phyloP scores from a whole-genome alignment of 2,329 filamentous ascomycete species.

The Colletotrichum cuscutae region DNA sequence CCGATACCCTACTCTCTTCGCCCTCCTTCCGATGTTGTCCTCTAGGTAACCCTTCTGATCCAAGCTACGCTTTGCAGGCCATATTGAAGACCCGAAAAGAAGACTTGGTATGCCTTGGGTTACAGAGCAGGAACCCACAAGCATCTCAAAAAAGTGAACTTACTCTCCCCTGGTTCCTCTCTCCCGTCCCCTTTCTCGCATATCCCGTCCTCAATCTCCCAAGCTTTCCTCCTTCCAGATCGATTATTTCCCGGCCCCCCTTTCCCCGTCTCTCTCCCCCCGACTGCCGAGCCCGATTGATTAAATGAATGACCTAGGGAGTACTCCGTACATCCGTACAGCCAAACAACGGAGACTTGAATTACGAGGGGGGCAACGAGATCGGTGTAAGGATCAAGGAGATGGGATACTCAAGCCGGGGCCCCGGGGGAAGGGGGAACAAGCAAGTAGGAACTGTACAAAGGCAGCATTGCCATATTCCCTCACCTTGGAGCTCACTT shows the following conservation, averaged over 20 bases:
- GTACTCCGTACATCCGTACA: neutral
- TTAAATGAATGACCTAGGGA: neutral
- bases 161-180: neutral
- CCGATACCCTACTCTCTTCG: neutral
- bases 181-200: neutral
- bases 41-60: neutral
- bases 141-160: neutral
- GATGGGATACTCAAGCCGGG: neutral
- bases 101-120: neutral
- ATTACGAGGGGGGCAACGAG: neutral
- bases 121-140: neutral
- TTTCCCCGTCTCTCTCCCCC: neutral
- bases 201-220: neutral
- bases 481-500: neutral
- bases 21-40: neutral
- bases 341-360: neutral
- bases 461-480: neutral
- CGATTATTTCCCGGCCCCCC: too few species aligned
- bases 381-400: neutral
- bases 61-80: neutral
- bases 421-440: too few species aligned
- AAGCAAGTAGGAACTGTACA: neutral
- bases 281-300: neutral
- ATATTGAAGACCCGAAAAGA: neutral
- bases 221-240: neutral